phyloP scores from a whole-genome alignment of 2,329 filamentous ascomycete genomes.

The Alternaria sp. region DNA sequence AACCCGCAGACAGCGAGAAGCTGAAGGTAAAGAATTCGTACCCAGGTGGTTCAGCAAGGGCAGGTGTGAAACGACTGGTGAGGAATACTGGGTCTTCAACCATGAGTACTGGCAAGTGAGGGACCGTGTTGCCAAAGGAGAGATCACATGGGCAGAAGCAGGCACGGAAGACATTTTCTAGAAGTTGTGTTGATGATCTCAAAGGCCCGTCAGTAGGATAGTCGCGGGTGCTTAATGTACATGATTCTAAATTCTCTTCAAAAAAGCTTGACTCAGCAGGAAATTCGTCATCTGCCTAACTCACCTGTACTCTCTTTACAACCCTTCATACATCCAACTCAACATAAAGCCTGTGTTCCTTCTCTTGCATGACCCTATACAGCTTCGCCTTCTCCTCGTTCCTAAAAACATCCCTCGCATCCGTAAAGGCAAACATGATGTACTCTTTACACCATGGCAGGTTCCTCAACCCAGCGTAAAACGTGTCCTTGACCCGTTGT shows the following conservation, averaged over 20 bases:
- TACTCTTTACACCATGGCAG: constrained; percentile 72
- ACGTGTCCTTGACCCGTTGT: constrained; percentile 59
- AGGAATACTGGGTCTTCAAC: constrained; percentile 89
- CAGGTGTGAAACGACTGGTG: constrained; percentile 79
- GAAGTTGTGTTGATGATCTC: background rate
- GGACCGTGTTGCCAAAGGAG: constrained; percentile 69
- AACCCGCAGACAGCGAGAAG: constrained; percentile 75
- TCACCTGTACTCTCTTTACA: background rate
- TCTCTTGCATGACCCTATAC: constrained; percentile 66
- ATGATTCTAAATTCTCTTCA: background rate
- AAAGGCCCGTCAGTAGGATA: background rate
- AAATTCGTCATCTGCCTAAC: background rate
- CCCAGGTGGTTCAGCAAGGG: constrained; percentile 86
- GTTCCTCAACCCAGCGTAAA: constrained; percentile 63
- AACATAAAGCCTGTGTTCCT: constrained; percentile 67
- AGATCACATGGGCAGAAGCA: constrained; percentile 66
- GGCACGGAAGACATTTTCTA: constrained; percentile 79
- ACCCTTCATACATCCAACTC: constrained; percentile 49
- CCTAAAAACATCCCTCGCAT: constrained; percentile 47
- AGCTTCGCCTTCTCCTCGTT: constrained; percentile 61
- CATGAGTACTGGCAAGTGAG: constrained; percentile 86
- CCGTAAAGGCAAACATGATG: constrained; percentile 64
- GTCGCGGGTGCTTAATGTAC: background rate
- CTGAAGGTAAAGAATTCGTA: constrained; percentile 78
- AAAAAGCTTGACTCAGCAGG: background rate